These are phyloP conservation scores for Chytriomyces hyalinus DNA, from an alignment of 192 early-diverging fungal species.

Conservation along the genomic window DNA sequence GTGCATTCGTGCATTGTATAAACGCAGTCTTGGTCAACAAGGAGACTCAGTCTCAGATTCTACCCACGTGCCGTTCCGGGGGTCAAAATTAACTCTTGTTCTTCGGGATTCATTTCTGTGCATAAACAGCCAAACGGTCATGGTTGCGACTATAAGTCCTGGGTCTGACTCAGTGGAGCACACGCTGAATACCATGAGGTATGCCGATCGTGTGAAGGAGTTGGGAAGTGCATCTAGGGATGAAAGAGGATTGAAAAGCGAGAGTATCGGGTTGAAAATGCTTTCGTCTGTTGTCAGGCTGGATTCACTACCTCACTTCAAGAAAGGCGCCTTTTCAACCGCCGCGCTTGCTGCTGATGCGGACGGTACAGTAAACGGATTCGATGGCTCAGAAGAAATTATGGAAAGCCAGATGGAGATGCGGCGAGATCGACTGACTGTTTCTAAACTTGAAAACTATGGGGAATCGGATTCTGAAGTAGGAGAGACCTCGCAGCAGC, in stretches of 20 bases:
- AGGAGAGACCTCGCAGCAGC: too few relatives aligned
- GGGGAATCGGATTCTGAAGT: slow-evolving; percentile 3
- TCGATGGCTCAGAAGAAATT: too few relatives aligned
- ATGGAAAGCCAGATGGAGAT: background rate
- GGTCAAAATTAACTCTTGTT: slow-evolving; percentile 52
- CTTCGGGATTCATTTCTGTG: slow-evolving; percentile 51
- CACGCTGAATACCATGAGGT: slow-evolving; percentile 52
- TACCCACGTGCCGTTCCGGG: slow-evolving; percentile 52
- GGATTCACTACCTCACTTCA: too few relatives aligned
- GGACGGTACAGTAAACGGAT: too few relatives aligned
- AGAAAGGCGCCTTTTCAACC: too few relatives aligned
- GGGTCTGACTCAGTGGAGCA: slow-evolving; percentile 47
- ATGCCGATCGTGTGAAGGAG: slow-evolving; percentile 53
- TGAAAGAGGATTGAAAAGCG: background rate
- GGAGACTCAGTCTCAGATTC: background rate
- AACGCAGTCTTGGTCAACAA: background rate
- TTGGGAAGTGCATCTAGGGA: slow-evolving; percentile 3
- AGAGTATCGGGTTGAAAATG: too few relatives aligned
- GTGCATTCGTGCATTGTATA: slow-evolving; percentile 50
- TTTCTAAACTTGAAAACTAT: slow-evolving; percentile 15
- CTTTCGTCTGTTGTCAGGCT: too few relatives aligned
- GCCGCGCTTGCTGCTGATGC: too few relatives aligned
- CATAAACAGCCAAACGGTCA: slow-evolving; percentile 38
- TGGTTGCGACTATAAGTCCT: slow-evolving; percentile 52
- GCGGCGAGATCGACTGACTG: slow-evolving; percentile 4